phyloP scores from a whole-genome alignment of 2,329 filamentous ascomycete genomes.

The Orbilia ellipsospora region DNA sequence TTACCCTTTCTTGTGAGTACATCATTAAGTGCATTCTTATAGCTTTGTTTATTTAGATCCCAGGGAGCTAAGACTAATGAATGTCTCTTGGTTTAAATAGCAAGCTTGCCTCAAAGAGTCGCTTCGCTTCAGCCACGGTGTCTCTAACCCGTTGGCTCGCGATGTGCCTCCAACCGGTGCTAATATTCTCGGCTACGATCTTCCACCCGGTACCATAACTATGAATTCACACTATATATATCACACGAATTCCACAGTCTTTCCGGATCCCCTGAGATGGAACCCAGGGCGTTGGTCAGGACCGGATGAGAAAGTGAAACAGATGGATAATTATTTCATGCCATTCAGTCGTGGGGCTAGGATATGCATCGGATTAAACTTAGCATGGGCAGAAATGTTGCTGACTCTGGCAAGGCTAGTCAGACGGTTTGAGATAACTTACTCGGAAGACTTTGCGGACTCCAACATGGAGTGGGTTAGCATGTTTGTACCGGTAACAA shows the following conservation, averaged over 20 bases:
- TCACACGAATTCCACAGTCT: constrained; percentile 30
- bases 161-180: constrained; percentile 23
- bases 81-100: too few species aligned
- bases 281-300: constrained; percentile 35
- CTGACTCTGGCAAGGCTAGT: constrained; percentile 28
- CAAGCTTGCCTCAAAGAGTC: constrained; percentile 40
- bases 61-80: too few species aligned
- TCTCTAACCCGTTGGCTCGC: constrained; percentile 19
- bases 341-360: constrained; percentile 41
- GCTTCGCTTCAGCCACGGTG: constrained; percentile 31
- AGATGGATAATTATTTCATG: constrained; percentile 45
- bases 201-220: constrained; percentile 23
- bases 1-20: constrained; percentile 9
- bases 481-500: constrained; percentile 20
- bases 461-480: constrained; percentile 28
- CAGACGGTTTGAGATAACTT: constrained; percentile 27
- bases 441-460: constrained; percentile 26
- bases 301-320: neutral
- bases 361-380: constrained; percentile 34
- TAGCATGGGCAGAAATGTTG: constrained; percentile 38
- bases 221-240: constrained; percentile 32
- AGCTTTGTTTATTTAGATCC: too few species aligned
- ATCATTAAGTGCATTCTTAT: too few species aligned
- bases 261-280: constrained; percentile 40
- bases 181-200: constrained; percentile 18